phyloP scores from a whole-genome alignment of 495 filamentous ascomycete species.

The Clohesyomyces aquaticus region DNA sequence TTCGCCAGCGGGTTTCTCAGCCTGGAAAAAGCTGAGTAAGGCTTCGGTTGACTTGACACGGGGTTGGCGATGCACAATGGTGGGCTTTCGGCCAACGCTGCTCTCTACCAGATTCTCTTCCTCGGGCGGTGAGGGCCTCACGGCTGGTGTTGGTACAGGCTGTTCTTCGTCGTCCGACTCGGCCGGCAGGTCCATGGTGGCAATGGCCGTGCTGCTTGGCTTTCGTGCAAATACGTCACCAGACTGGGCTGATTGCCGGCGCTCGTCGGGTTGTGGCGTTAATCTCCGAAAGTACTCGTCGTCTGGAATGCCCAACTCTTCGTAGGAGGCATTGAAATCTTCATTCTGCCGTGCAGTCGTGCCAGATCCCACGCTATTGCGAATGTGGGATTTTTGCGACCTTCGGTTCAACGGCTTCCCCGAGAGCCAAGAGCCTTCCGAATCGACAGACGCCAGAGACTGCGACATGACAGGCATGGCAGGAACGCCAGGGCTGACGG shows the following conservation, averaged over 20 bases:
- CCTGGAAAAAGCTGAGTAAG: conserved; percentile 63
- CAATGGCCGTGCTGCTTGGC: conserved; percentile 51
- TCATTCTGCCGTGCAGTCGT: conserved; percentile 26
- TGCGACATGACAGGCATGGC: conserved; percentile 58
- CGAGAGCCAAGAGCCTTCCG: conserved; percentile 90
- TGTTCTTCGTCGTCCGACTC: conserved; percentile 47
- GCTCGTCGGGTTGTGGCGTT: conserved; percentile 52
- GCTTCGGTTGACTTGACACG: conserved; percentile 70
- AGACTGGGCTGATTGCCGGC: conserved; percentile 34
- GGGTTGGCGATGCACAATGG: conserved; percentile 55
- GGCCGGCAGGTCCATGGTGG: conserved; percentile 39
- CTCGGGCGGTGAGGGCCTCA: conserved; percentile 8
- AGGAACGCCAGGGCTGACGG: conserved; percentile 43
- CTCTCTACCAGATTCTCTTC: conserved; percentile 52
- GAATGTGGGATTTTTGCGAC: conserved; percentile 51
- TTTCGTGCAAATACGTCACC: conserved; percentile 31
- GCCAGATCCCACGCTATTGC: conserved; percentile 33
- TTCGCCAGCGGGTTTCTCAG: conserved; percentile 47
- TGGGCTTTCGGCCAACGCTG: conserved; percentile 60
- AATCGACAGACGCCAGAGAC: conserved; percentile 85
- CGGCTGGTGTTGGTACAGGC: conserved; percentile 19
- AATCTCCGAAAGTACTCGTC: conserved; percentile 67
- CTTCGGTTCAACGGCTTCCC: conserved; percentile 63
- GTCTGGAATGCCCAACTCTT: conserved; percentile 65
- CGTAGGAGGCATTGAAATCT: conserved; percentile 56